Evolutionary conservation across 768 basidiomycete species (phyloP).

Genomic region (Russula griseocarnosa): DNA sequence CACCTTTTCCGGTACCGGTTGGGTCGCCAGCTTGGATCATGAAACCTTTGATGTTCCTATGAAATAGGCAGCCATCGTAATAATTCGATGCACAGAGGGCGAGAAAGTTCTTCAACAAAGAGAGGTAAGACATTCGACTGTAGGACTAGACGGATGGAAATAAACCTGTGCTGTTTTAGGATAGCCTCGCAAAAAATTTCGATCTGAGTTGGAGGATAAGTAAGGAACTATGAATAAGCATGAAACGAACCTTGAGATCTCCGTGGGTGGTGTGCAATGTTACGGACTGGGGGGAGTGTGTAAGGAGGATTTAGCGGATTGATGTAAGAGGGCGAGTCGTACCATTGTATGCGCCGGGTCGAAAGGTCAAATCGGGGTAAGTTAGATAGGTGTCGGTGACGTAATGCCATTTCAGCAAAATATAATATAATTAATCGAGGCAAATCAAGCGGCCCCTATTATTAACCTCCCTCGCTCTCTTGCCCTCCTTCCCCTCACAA

Average conservation of each 20-base stretch:
- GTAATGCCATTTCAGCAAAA: background rate
- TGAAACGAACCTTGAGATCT: slow-evolving; percentile 73
- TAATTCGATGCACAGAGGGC: slow-evolving; percentile 88
- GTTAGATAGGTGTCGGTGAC: background rate
- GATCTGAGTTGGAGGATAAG: slow-evolving; percentile 48
- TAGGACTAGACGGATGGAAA: slow-evolving; percentile 28
- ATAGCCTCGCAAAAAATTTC: slow-evolving; percentile 97
- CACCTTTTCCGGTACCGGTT: slow-evolving; percentile 87
- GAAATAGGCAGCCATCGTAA: slow-evolving; percentile 83
- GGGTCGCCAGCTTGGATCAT: slow-evolving; percentile 95
- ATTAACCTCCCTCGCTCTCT: slow-evolving; percentile 20
- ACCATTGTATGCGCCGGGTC: background rate
- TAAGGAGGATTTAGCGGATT: slow-evolving; percentile 10
- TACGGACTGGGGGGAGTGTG: slow-evolving; percentile 60
- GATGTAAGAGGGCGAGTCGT: background rate
- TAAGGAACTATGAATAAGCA: slow-evolving; percentile 1
- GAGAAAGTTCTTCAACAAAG: slow-evolving; percentile 82
- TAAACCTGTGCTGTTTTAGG: slow-evolving; percentile 88
- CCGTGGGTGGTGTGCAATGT: slow-evolving; percentile 93
- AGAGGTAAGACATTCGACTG: slow-evolving; percentile 32
- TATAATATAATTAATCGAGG: background rate
- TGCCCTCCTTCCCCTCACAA: slow-evolving; percentile 17
- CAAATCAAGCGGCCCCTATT: slow-evolving; percentile 5
- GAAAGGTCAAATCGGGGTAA: background rate
- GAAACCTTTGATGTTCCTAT: slow-evolving; percentile 93